Base-by-base conservation (phyloP, 2,329 filamentous ascomycete genomes). In the Cordyceps pruinosa region DNA sequence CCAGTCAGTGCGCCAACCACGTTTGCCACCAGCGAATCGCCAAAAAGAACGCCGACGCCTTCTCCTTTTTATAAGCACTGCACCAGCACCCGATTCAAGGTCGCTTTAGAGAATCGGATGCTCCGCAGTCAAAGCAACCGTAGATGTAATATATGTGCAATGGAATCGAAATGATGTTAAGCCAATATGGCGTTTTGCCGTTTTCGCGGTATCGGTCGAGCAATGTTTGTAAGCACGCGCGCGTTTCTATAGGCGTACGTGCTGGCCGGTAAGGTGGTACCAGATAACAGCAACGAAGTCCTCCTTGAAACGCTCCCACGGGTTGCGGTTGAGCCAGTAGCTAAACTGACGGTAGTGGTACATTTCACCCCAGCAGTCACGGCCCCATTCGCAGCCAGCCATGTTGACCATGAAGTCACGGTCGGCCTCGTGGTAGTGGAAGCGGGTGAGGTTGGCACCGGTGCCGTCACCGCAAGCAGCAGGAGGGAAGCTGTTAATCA, bases 281-380 rank as follows among this genome's bases (percentile, higher is more conserved):
- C 83, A 86, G 58, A 83, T 70, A 46, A 79, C 73, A 30, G 82
- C 82, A 17, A 87, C 65, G 19, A 86, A 68, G 61, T 87, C 84
- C 68, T 87, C 84, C 76, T 87, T 87, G 73, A 87, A 87, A 26
- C 75, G 75, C 75, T 95, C 88, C 90, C 90, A 97, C 56, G 75
- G 79, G 51, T 84, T 89, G 52, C 90, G 84, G 76, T 97, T 97
- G 61, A 97, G 81, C 72, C 85, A 86, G 71, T 96, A 93, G 76
- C 90, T 96, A 67, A 96, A 81, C 71, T 96, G 86, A 53, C 92
- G 88, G 75, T 91, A 99, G 70, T 88, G 87, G 75, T 96, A 96
- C 85, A 99, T 97, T 74, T 99, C 94, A 37, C 87, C 87, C 93
- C 93, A 97, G 72, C 94, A 99, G 74, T 99, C 93, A 50, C 94